phyloP scores from a whole-genome alignment of 2,329 filamentous ascomycete genomes.

The Capronia coronata region DNA sequence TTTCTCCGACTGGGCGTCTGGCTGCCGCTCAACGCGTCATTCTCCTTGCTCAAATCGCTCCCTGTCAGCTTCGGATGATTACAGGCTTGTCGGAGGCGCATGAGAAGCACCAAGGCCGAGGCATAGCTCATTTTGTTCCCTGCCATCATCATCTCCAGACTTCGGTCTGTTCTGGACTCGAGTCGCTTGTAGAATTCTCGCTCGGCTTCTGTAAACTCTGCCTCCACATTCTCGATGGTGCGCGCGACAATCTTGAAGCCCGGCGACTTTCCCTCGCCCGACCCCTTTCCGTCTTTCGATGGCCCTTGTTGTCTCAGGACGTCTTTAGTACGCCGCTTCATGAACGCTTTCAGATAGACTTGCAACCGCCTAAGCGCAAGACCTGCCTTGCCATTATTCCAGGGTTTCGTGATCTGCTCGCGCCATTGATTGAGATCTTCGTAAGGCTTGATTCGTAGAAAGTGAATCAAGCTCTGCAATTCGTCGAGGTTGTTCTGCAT shows the following conservation, averaged over 20 bases:
- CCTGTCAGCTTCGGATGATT: constrained; percentile 88
- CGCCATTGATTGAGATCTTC: constrained; percentile 83
- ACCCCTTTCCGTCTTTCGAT: constrained; percentile 49
- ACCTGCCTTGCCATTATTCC: constrained; percentile 84
- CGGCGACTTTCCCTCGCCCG: constrained; percentile 50
- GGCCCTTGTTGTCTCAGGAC: constrained; percentile 84
- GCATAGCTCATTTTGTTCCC: constrained; percentile 78
- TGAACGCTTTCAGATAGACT: constrained; percentile 80
- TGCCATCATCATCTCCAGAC: constrained; percentile 81
- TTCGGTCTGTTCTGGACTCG: constrained; percentile 76
- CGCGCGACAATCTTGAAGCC: constrained; percentile 89
- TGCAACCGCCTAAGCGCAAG: constrained; percentile 83
- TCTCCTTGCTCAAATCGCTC: constrained; percentile 77
- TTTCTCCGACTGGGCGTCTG: constrained; percentile 39
- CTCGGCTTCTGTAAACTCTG: constrained; percentile 73
- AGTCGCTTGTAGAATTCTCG: constrained; percentile 78
- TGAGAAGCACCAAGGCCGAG: constrained; percentile 83
- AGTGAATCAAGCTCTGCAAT: constrained; percentile 85
- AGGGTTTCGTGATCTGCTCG: constrained; percentile 77
- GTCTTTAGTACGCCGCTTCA: constrained; percentile 97
- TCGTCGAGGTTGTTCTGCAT: constrained; percentile 99
- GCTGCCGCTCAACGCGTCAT: constrained; percentile 64
- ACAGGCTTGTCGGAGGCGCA: constrained; percentile 85
- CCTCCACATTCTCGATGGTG: constrained; percentile 73
- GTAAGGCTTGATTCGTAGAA: constrained; percentile 86